These are phyloP conservation scores for Aspergillus puulaauensis DNA, from an alignment of 2,329 filamentous ascomycete genomes.

Conservation along the genomic window DNA sequence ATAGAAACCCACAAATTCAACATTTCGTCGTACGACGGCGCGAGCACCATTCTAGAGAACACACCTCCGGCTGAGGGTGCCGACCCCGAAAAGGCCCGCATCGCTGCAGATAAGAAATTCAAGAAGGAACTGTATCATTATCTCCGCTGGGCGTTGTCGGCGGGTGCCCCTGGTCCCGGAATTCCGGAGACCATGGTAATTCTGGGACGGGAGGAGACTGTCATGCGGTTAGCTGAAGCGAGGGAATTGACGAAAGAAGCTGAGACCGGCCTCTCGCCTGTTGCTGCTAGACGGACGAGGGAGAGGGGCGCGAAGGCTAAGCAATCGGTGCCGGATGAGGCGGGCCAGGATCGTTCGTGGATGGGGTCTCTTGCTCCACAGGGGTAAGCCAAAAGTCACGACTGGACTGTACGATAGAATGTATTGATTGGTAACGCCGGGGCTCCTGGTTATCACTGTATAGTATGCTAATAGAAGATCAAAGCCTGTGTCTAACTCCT, in stretches of 20 bases:
- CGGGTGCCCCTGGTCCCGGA: constrained; percentile 53
- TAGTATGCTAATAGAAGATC: neutral
- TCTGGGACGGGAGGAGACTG: constrained; percentile 53
- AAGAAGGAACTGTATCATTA: constrained; percentile 54
- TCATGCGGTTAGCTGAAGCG: constrained; percentile 46
- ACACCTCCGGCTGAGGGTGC: constrained; percentile 24
- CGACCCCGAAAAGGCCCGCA: constrained; percentile 20
- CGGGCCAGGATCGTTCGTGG: constrained; percentile 27
- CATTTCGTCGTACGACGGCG: constrained; percentile 36
- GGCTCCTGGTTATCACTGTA: too few species aligned
- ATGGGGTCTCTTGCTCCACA: constrained; percentile 34
- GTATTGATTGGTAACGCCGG: too few species aligned
- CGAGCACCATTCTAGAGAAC: constrained; percentile 11
- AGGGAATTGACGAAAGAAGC: constrained; percentile 29
- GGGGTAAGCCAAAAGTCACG: neutral
- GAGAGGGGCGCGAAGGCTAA: neutral
- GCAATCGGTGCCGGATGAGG: neutral
- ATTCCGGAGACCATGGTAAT: constrained; percentile 55
- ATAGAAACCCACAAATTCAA: constrained; percentile 40
- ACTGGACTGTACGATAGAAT: neutral
- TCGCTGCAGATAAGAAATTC: constrained; percentile 33
- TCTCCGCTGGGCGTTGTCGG: constrained; percentile 57
- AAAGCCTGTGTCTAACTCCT: neutral
- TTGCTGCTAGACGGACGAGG: constrained; percentile 14
- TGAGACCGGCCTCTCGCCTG: constrained; percentile 11